phyloP scores from a whole-genome alignment of 2,329 filamentous ascomycete genomes.

The Juglanconis juglandina region DNA sequence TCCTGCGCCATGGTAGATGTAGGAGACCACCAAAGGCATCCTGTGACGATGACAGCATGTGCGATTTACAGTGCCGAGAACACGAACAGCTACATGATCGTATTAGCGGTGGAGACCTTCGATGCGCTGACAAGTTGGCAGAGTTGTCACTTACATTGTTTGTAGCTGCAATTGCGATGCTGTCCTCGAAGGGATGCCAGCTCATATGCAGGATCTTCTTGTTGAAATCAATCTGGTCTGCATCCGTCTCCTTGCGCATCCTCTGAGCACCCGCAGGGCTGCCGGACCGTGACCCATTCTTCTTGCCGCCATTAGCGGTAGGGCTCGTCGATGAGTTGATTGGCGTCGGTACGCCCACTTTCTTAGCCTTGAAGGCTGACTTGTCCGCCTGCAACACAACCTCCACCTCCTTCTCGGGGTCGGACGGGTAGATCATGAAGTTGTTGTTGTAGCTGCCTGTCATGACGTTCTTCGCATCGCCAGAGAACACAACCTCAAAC shows the following conservation, averaged over 20 bases:
- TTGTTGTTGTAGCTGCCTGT: constrained; percentile 99
- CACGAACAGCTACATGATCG: constrained; percentile 29
- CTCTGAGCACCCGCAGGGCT: constrained; percentile 79
- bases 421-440: constrained; percentile 99
- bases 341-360: constrained; percentile 94
- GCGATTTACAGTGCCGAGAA: constrained; percentile 29
- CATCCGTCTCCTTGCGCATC: constrained; percentile 98
- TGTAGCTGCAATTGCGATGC: constrained; percentile 97
- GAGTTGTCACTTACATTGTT: constrained; percentile 80
- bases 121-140: neutral
- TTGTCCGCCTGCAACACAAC: constrained; percentile 98
- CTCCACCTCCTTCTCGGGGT: constrained; percentile 93
- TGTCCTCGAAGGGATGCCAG: constrained; percentile 99
- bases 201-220: constrained; percentile 99
- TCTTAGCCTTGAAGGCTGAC: constrained; percentile 99
- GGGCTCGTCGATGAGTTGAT: constrained; percentile 82
- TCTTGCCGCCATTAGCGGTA: constrained; percentile 73
- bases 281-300: constrained; percentile 79
- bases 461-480: constrained; percentile 98
- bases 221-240: constrained; percentile 99
- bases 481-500: constrained; percentile 98
- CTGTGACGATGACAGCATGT: constrained; percentile 6
- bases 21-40: constrained; percentile 3
- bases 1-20: constrained; percentile 1
- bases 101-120: constrained; percentile 21